Evolutionary conservation across 106 monocot species (phyloP).

Genomic region (Allium sativum): DNA sequence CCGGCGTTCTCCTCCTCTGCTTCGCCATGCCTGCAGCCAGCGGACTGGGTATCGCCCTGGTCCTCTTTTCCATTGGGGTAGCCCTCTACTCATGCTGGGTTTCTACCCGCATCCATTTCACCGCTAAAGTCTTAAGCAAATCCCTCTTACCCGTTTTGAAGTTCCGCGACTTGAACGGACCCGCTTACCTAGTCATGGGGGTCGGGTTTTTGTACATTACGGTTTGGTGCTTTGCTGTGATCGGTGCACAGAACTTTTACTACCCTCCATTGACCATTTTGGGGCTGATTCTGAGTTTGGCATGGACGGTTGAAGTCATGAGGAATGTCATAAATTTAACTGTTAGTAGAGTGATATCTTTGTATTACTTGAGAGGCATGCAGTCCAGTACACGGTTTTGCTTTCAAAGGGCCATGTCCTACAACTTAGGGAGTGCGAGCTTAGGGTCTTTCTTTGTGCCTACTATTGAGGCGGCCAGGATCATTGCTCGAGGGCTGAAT

Average conservation of each 20-base stretch:
- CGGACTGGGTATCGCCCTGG: constrained; percentile 41
- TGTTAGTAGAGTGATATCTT: constrained; percentile 72
- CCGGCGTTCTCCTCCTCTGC: constrained; percentile 73
- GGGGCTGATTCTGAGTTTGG: constrained; percentile 61
- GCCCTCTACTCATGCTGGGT: constrained; percentile 88
- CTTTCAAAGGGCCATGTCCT: constrained; percentile 70
- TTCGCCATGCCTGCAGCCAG: constrained; percentile 63
- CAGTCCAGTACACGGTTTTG: constrained; percentile 67
- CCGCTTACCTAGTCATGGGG: constrained; percentile 60
- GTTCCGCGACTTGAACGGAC: constrained; percentile 63
- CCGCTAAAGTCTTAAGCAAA: constrained; percentile 36
- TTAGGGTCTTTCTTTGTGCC: constrained; percentile 90
- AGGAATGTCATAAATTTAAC: constrained; percentile 87
- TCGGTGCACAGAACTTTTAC: constrained; percentile 77
- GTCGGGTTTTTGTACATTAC: constrained; percentile 75
- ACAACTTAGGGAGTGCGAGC: constrained; percentile 86
- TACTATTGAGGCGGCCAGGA: constrained; percentile 74
- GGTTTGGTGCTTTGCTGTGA: constrained; percentile 84
- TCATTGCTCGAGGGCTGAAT: constrained; percentile 79
- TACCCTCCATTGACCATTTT: constrained; percentile 64
- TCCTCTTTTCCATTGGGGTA: constrained; percentile 65
- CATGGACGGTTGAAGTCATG: constrained; percentile 97
- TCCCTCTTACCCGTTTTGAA: constrained; percentile 49
- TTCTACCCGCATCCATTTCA: constrained; percentile 53
- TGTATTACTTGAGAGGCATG: constrained; percentile 96